Evolutionary conservation across 1,284 basidiomycete genomes (phyloP).

Genomic region (Naganishia cerealis): DNA sequence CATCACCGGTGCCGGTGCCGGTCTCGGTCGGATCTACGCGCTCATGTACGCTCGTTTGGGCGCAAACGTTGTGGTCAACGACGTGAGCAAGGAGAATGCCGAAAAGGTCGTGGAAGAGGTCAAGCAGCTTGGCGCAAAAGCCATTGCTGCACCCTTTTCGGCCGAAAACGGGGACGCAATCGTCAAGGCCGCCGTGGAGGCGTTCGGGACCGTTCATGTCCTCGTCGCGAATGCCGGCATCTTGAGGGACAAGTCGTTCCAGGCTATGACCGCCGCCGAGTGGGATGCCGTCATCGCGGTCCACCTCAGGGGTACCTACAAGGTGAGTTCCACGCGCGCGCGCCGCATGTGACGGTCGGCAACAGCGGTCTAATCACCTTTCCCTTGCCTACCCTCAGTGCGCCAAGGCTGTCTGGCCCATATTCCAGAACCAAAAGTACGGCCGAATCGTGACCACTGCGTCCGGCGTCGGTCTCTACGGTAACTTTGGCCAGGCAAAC

Average conservation of each 20-base stretch:
- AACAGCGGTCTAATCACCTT: neutral
- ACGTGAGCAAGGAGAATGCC: slow-evolving; percentile 83
- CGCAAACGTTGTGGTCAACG: slow-evolving; percentile 95
- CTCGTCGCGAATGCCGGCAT: slow-evolving; percentile 95
- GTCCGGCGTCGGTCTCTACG: slow-evolving; percentile 90
- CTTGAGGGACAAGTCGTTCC: slow-evolving; percentile 86
- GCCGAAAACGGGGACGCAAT: slow-evolving; percentile 84
- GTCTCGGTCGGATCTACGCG: slow-evolving; percentile 88
- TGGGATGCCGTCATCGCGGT: slow-evolving; percentile 92
- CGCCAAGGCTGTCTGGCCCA: slow-evolving; percentile 92
- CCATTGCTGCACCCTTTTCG: slow-evolving; percentile 77
- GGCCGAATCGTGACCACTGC: slow-evolving; percentile 93
- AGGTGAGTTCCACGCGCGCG: slow-evolving; percentile 59
- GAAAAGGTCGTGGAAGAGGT: slow-evolving; percentile 83
- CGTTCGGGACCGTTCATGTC: slow-evolving; percentile 84
- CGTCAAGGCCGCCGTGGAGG: slow-evolving; percentile 80
- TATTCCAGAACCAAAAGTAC: slow-evolving; percentile 95
- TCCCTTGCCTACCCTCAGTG: slow-evolving; percentile 58
- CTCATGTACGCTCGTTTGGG: slow-evolving; percentile 86
- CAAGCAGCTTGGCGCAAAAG: slow-evolving; percentile 82
- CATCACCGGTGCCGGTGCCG: slow-evolving; percentile 89
- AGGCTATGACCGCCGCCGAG: slow-evolving; percentile 82
- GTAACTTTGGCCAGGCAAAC: slow-evolving; percentile 85
- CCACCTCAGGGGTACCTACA: slow-evolving; percentile 69
- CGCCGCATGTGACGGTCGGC: neutral